Evolutionary conservation across 306 rosid genomes (phyloP).

Genomic region (Argentina anserina): DNA sequence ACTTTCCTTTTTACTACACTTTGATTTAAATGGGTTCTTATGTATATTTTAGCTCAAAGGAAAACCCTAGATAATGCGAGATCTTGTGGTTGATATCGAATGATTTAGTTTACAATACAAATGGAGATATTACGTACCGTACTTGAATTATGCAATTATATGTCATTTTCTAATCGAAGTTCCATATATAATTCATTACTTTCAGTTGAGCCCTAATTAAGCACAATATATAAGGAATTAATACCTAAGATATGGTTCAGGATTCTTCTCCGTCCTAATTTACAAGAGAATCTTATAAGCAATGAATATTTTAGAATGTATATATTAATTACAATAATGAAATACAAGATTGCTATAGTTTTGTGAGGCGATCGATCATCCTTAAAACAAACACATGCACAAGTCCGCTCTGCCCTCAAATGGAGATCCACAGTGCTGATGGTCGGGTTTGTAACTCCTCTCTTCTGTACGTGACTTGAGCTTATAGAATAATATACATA

Average conservation of each 20-base stretch:
- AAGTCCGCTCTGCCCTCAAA: too few species aligned
- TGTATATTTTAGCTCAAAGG: not conserved
- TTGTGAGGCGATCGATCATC: not conserved
- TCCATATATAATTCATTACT: not conserved
- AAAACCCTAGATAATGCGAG: not conserved
- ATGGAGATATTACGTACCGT: not conserved
- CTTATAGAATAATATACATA: too few species aligned
- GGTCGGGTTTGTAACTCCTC: conserved; percentile 8
- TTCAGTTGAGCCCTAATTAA: not conserved
- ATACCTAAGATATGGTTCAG: not conserved
- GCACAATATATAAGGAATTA: not conserved
- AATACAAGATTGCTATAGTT: not conserved
- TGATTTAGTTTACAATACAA: not conserved
- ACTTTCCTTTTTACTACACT: not conserved
- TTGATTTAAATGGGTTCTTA: not conserved
- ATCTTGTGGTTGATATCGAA: not conserved
- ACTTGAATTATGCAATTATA: not conserved
- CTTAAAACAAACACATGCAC: not conserved
- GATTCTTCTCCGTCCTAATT: not conserved
- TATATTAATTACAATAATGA: not conserved
- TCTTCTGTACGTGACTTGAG: too few species aligned
- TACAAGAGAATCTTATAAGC: not conserved
- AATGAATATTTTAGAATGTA: not conserved
- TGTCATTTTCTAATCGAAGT: not conserved
- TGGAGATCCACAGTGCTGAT: conserved; percentile 12